A percentile compares a stretch with the other conserved stretches of the same genome.
These are phyloP conservation scores for Rosa chinensis DNA, from an alignment of 306 rosid genomes.

Conservation along the genomic window DNA sequence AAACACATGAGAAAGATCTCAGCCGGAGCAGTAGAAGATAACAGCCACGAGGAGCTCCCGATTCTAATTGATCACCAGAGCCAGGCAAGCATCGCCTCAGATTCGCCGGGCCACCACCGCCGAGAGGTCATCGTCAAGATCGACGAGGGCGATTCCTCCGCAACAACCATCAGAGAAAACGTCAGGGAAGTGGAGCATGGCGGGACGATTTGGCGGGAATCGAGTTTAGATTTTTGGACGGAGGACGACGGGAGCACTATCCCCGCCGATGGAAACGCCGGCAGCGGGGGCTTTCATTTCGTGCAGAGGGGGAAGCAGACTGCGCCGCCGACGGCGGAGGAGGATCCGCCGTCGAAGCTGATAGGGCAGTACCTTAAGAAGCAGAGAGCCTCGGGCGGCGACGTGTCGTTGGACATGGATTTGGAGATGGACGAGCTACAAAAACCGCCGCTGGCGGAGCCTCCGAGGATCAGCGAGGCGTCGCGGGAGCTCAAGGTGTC, in stretches of 20 bases:
- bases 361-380: slow-evolving; percentile 66
- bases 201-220: slow-evolving; percentile 47
- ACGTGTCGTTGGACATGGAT: slow-evolving; percentile 78
- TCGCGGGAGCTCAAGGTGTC: slow-evolving; percentile 63
- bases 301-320: not conserved
- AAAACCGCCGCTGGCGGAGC: slow-evolving; percentile 50
- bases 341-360: slow-evolving; percentile 79
- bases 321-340: not conserved
- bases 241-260: not conserved
- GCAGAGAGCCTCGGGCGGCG: slow-evolving; percentile 64
- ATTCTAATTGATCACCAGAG: slow-evolving; percentile 45
- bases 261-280: not conserved
- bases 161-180: not conserved
- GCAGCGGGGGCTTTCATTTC: slow-evolving; percentile 45
- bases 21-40: slow-evolving; percentile 14
- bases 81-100: slow-evolving; percentile 1
- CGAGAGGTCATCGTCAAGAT: slow-evolving; percentile 59
- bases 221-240: slow-evolving; percentile 57
- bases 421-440: slow-evolving; percentile 82
- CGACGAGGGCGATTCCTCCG: slow-evolving; percentile 34
- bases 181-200: not conserved
- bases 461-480: slow-evolving; percentile 29
- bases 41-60: slow-evolving; percentile 48
- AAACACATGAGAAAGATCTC: slow-evolving; percentile 38
- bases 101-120: slow-evolving; percentile 6